A percentile compares a stretch with the other conserved stretches of the same genome.
These are phyloP conservation scores for Hymenochaete sp. DNA, from an alignment of 1,284 basidiomycete species.

Conservation along the genomic window DNA sequence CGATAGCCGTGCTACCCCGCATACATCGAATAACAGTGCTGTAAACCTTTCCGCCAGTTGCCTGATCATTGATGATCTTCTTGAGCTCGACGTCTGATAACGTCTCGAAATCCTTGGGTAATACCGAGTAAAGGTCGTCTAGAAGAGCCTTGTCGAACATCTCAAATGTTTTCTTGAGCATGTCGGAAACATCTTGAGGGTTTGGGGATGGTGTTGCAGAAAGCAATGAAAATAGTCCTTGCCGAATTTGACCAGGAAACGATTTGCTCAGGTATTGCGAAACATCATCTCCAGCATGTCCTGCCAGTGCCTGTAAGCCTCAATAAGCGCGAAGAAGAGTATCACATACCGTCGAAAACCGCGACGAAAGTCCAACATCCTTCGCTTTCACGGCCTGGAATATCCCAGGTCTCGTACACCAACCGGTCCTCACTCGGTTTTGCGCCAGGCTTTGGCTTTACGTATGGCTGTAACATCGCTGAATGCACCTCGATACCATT, in stretches of 20 bases:
- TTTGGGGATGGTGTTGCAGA: no score
- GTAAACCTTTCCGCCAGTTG: slow-evolving; percentile 48
- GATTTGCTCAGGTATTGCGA: no score
- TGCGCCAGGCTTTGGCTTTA: slow-evolving; percentile 8
- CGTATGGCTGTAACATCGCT: slow-evolving; percentile 23
- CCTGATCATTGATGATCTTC: slow-evolving; percentile 52
- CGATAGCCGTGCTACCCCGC: slow-evolving; percentile 64
- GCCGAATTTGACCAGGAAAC: no score
- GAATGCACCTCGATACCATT: slow-evolving; percentile 5
- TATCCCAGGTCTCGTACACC: slow-evolving; percentile 45
- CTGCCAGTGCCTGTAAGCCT: slow-evolving; percentile 6
- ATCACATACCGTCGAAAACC: slow-evolving; percentile 52
- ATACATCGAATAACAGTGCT: slow-evolving; percentile 57
- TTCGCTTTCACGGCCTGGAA: slow-evolving; percentile 41
- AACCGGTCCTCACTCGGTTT: slow-evolving; percentile 32
- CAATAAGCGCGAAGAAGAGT: neutral
- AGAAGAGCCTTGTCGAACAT: slow-evolving; percentile 55
- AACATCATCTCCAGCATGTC: slow-evolving; percentile 7
- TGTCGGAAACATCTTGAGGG: slow-evolving; percentile 4
- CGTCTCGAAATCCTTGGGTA: slow-evolving; percentile 45
- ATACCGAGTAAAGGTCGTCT: slow-evolving; percentile 52
- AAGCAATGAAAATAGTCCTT: no score
- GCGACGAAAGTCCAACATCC: slow-evolving; percentile 54
- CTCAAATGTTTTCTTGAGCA: slow-evolving; percentile 8
- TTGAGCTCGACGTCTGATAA: slow-evolving; percentile 47